Evolutionary conservation across 805 yeast genomes (phyloP).

Genomic region (Cyberlindnera subsufficiens): DNA sequence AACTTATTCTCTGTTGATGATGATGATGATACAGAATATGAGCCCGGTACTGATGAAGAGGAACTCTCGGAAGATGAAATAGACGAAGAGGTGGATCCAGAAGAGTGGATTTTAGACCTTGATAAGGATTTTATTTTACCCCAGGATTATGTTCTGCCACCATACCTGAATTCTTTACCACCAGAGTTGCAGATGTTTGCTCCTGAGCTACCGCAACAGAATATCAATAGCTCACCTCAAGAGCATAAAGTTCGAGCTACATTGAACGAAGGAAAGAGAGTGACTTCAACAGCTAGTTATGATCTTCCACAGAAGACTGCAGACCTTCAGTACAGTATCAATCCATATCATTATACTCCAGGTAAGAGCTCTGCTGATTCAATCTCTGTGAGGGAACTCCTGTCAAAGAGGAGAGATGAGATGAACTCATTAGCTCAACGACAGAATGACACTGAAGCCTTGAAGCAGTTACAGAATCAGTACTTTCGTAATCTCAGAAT

Average conservation of each 20-base stretch:
- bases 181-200: conserved; percentile 3
- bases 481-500: background rate
- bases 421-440: conserved; percentile 3
- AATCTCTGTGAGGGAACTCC: conserved; percentile 5
- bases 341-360: conserved; percentile 2
- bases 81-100: conserved; percentile 2
- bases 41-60: conserved; percentile 6
- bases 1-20: conserved; percentile 2
- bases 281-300: background rate
- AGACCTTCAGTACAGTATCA: background rate
- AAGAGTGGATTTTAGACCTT: conserved; percentile 3
- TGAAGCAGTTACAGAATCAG: background rate
- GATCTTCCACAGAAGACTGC: background rate
- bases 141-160: conserved; percentile 2
- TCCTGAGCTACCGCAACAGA: background rate
- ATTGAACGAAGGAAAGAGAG: background rate
- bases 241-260: background rate
- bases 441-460: background rate
- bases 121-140: conserved; percentile 3
- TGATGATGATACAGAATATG: conserved; percentile 11
- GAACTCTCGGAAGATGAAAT: conserved; percentile 5
- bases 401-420: conserved; percentile 9
- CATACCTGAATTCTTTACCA: conserved; percentile 1
- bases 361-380: background rate
- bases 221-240: background rate